A percentile compares a stretch with the other conserved stretches of the same genome.
Conservation (phyloP, 768 basidiomycete genomes). For the Termitomyces sp. region DNA sequence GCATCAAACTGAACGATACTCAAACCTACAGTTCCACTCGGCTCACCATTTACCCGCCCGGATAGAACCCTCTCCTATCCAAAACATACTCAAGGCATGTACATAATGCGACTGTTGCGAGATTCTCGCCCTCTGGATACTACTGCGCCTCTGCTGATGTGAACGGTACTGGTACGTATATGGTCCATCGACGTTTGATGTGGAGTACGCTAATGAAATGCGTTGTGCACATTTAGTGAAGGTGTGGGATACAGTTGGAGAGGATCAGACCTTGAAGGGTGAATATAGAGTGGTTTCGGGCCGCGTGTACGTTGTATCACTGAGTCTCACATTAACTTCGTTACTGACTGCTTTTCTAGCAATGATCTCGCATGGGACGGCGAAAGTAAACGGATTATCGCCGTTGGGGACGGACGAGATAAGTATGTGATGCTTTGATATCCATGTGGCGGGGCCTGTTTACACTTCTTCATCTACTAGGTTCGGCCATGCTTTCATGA, state of each 20-base stretch:
- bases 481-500: constrained; percentile 80
- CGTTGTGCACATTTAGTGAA: constrained; percentile 46
- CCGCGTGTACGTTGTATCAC: constrained; percentile 49
- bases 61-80: constrained; percentile 62
- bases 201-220: neutral
- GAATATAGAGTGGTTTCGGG: constrained; percentile 77
- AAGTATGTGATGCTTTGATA: constrained; percentile 45
- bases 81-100: constrained; percentile 76
- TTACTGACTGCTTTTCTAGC: constrained; percentile 31
- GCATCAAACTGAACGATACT: constrained; percentile 13
- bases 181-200: neutral
- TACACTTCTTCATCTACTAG: constrained; percentile 31
- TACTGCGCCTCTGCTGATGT: constrained; percentile 92
- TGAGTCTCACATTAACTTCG: neutral
- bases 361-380: constrained; percentile 97
- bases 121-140: constrained; percentile 89
- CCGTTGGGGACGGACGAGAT: constrained; percentile 89
- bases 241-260: constrained; percentile 91
- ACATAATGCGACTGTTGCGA: constrained; percentile 83
- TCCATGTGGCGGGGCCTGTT: neutral
- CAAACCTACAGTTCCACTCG: neutral
- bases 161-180: constrained; percentile 65
- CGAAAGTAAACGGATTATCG: constrained; percentile 94
- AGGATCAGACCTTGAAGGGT: constrained; percentile 77
- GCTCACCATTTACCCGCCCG: constrained; percentile 4